Evolutionary conservation across 176 grass and related monocot genomes (phyloP), one percentile per base, ranked within the genome.

Genomic region (Hordeum marinum): DNA sequence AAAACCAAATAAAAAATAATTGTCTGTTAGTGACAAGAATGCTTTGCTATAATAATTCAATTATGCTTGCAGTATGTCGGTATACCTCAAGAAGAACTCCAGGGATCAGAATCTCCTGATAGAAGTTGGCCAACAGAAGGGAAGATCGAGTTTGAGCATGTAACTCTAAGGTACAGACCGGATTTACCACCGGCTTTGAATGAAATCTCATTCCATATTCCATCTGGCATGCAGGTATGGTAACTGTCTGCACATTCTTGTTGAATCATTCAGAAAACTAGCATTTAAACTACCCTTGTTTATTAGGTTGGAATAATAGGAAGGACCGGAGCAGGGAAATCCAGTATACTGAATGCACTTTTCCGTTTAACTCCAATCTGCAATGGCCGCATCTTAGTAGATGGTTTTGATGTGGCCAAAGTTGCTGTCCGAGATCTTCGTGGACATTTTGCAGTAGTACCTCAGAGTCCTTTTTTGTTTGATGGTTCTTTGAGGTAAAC

Each of bases 311-410:
- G 96, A 75, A 92, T 95, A 85, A 87, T 98, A 67, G 96, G 95
- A 68, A 95, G 96, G 90, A 98, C 96, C 63, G 93, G 96, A 87
- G 93, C 96, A 70, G 96, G 96, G 27, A 98, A 98, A 88, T 98
- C 96, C 41, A 98, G 96, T 93, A 77, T 95, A 78, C 85, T 98
- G 32, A 95, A 94, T 92, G 96, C 93, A 85, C 89, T 98, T 68
- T 92, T 95, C 59, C 91, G 87, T 26, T 79, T 98, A 80, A 89
- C 77, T 66, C 93, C 95, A 43, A 84, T 98, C 24, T 93, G 87
- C 59, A 90, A 86, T 3, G 95, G 95, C 5, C 77, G 32, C 84
- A 95, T 98, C 83, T 88, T 95, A 61, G 78, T 98, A 90, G 95
- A 98, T 11, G 80, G 76, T 69, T 29, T 92, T 63, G 89, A 98